A percentile compares a stretch with the other conserved stretches of the same genome.
Evolutionary conservation across 2,329 filamentous ascomycete species (phyloP).

Genomic region (Hymenoscyphus fructigenus): DNA sequence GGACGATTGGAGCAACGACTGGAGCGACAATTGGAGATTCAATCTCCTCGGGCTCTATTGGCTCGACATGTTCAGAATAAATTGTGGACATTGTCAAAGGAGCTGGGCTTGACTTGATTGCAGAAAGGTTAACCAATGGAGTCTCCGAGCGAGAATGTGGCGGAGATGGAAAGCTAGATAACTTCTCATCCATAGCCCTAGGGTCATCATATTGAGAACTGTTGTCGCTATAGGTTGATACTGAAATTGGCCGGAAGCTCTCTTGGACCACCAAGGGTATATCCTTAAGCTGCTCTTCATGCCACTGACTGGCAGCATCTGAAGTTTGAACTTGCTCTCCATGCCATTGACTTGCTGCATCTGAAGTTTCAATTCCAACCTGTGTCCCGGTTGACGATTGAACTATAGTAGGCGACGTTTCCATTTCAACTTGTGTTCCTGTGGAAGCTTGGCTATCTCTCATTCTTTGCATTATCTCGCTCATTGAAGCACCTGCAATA

Average conservation of each 20-base stretch:
- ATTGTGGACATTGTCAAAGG: slow-evolving; percentile 43
- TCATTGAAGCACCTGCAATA: slow-evolving; percentile 21
- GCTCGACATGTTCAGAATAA: slow-evolving; percentile 42
- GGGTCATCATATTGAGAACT: slow-evolving; percentile 52
- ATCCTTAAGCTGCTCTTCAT: slow-evolving; percentile 29
- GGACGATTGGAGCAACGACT: slow-evolving; percentile 7
- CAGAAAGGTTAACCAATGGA: slow-evolving; percentile 21
- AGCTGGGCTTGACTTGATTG: slow-evolving; percentile 9
- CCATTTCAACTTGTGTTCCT: slow-evolving; percentile 6
- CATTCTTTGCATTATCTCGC: slow-evolving; percentile 23
- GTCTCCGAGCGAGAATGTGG: slow-evolving; percentile 42
- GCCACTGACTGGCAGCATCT: slow-evolving; percentile 35
- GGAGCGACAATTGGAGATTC: slow-evolving; percentile 5
- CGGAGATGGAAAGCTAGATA: slow-evolving; percentile 55
- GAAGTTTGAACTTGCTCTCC: slow-evolving; percentile 23
- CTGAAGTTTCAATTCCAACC: slow-evolving; percentile 12
- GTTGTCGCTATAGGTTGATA: slow-evolving; percentile 51
- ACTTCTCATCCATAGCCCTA: slow-evolving; percentile 49
- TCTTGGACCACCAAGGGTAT: slow-evolving; percentile 19
- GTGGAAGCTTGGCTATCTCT: slow-evolving; percentile 32
- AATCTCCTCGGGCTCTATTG: slow-evolving; percentile 15
- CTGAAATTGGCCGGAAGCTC: slow-evolving; percentile 46
- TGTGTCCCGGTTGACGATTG: slow-evolving; percentile 27
- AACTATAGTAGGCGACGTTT: slow-evolving; percentile 11
- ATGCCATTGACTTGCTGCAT: slow-evolving; percentile 10